A percentile compares a stretch with the other conserved stretches of the same genome.
phyloP scores from a whole-genome alignment of 257 asterid genomes.

The Orobanche coerulescens region DNA sequence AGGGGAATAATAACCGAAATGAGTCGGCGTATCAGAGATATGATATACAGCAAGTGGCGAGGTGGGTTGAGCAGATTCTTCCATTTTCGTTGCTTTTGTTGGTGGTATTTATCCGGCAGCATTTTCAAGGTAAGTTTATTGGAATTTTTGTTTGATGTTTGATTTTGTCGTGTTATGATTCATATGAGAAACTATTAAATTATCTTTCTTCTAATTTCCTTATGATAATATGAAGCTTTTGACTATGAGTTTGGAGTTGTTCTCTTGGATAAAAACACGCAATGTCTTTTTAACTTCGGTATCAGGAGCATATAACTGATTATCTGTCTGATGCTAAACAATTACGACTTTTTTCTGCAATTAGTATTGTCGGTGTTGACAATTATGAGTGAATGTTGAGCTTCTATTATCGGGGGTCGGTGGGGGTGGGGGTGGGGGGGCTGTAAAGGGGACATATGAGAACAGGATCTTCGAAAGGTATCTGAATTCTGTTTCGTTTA shows the following conservation, averaged over 20 bases:
- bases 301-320: background rate
- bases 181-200: background rate
- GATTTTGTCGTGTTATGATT: background rate
- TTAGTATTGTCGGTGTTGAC: background rate
- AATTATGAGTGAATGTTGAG: background rate
- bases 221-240: background rate
- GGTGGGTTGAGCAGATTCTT: conserved; percentile 77
- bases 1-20: conserved; percentile 20
- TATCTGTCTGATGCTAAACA: background rate
- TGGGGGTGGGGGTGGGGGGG: too few species aligned
- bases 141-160: background rate
- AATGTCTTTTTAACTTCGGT: background rate
- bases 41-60: conserved; percentile 64
- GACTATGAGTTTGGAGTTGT: background rate
- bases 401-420: background rate
- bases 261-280: background rate
- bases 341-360: background rate
- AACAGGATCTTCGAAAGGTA: background rate
- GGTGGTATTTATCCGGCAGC: conserved; percentile 72
- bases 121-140: conserved; percentile 49
- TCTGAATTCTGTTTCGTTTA: too few species aligned
- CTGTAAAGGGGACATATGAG: too few species aligned
- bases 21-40: conserved; percentile 50
- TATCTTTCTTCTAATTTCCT: background rate
- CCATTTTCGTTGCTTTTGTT: conserved; percentile 62